Base-by-base conservation (phyloP, 2,329 filamentous ascomycete species). In the Ophiocordyceps camponoti-saundersi region DNA sequence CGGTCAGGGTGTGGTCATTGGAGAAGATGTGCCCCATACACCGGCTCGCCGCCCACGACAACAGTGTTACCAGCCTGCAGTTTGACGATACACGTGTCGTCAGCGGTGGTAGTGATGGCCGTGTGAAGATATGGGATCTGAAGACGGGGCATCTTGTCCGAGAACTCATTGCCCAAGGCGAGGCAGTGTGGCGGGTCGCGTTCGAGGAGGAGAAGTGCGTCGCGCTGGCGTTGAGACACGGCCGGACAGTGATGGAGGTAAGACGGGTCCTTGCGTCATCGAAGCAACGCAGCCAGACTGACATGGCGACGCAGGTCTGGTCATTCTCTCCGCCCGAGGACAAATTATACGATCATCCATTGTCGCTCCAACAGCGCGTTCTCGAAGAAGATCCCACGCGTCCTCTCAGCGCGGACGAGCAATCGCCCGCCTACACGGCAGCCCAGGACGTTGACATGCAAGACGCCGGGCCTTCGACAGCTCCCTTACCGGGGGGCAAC, bases 161-260 rank as follows among this genome's bases (percentile, higher is more conserved):
- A 50, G 92, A 98, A 64, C 75, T 98, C 41, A 90, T 90, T 44
- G 80, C 83, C 20, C 88, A 90, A 46, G 87, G 90, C 0, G 90
- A 98, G 59, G 89, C 90, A 16, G 92, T 98, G 0, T 98, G 92
- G 92, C 77, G 92, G 49, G 90, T 98, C 32, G 92, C 93, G 0
- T 98, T 98, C 61, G 92, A 98, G 60, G 90, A 95, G 53, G 92
- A 98, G 65, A 96, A 95, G 64, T 94, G 90, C 49, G 90, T 98
- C 29, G 90, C 95, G 30, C 85, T 98, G 72, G 92, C 92, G 10
- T 82, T 87, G 56, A 77, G 90, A 50, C 79, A 79, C 46, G 82
- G 80, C 48, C 80, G 89, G 51, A 96, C 93, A 0, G 84, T 96
- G 51, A 98, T 98, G 92, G 92, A 98, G 80, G 90, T 93, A 67